A percentile compares a stretch with the other conserved stretches of the same genome.
phyloP scores from a whole-genome alignment of 2,329 filamentous ascomycete genomes.

The Trichoderma atrobrunneum region DNA sequence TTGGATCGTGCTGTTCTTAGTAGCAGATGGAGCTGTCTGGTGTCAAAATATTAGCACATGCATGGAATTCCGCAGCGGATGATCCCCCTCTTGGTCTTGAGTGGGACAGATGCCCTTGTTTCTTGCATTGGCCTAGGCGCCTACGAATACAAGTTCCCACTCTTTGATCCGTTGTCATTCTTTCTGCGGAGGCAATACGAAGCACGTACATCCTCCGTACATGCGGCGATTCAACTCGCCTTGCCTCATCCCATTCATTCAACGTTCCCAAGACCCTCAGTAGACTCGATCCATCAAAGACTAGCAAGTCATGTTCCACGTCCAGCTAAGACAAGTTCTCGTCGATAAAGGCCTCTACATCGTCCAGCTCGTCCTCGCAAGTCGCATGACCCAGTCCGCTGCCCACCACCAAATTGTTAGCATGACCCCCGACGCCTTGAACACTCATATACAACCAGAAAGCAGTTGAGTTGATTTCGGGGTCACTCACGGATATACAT shows the following conservation, averaged over 20 bases:
- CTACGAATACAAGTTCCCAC: background rate
- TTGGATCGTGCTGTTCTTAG: background rate
- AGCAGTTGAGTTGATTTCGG: background rate
- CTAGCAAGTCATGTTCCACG: background rate
- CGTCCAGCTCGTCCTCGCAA: constrained; percentile 74
- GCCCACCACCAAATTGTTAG: constrained; percentile 4
- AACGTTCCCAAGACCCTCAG: background rate
- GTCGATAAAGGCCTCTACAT: constrained; percentile 59
- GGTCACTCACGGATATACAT: constrained; percentile 65
- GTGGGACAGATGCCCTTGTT: constrained; percentile 13
- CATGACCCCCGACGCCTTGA: background rate
- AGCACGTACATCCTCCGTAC: background rate
- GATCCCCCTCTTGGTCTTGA: background rate
- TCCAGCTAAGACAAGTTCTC: constrained; percentile 2
- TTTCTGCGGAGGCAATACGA: background rate
- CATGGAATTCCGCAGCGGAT: background rate
- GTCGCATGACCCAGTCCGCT: constrained; percentile 74
- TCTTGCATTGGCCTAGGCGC: constrained; percentile 14
- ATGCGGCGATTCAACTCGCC: background rate
- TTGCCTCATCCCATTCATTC: background rate
- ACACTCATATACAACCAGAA: background rate
- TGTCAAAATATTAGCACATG: background rate
- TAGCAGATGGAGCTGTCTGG: background rate
- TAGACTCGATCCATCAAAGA: background rate
- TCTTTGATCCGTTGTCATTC: background rate